These are phyloP conservation scores for Oryza longistaminata DNA, from an alignment of 176 grass and related monocot species.

Conservation along the genomic window DNA sequence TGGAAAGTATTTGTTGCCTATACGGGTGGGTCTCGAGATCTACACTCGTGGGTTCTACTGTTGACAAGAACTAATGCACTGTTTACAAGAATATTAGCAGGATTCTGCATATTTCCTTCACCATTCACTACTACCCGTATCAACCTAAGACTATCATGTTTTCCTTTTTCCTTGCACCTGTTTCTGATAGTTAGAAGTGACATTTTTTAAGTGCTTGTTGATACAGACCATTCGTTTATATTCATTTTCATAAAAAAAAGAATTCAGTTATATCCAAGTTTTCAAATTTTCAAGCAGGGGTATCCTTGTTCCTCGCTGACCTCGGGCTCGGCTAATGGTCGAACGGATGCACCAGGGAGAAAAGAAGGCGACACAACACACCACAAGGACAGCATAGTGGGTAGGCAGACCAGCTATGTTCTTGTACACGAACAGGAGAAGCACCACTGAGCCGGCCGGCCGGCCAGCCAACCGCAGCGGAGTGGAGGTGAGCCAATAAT, in stretches of 20 bases:
- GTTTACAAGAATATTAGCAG: background rate
- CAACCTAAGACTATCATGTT: background rate
- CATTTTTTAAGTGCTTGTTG: background rate
- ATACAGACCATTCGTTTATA: background rate
- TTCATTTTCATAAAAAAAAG: background rate
- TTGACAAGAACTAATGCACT: constrained; percentile 1
- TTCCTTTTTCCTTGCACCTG: background rate
- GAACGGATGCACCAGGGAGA: background rate
- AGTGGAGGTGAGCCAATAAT: constrained; percentile 16
- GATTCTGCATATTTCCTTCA: background rate
- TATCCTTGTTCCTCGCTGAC: background rate
- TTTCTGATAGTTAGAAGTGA: background rate
- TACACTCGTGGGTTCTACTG: constrained; percentile 1
- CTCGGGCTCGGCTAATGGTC: background rate
- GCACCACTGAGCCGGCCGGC: background rate
- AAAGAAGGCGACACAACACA: background rate
- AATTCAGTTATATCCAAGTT: background rate
- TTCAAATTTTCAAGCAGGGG: background rate
- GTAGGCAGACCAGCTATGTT: constrained; percentile 1
- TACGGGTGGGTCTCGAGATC: background rate
- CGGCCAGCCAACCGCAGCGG: background rate
- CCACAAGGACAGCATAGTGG: background rate
- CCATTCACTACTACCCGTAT: background rate
- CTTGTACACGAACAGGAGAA: constrained; percentile 15
- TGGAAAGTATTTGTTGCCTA: background rate